Evolutionary conservation across 139 green algal species (phyloP).

Genomic region (Eudorina sp.): DNA sequence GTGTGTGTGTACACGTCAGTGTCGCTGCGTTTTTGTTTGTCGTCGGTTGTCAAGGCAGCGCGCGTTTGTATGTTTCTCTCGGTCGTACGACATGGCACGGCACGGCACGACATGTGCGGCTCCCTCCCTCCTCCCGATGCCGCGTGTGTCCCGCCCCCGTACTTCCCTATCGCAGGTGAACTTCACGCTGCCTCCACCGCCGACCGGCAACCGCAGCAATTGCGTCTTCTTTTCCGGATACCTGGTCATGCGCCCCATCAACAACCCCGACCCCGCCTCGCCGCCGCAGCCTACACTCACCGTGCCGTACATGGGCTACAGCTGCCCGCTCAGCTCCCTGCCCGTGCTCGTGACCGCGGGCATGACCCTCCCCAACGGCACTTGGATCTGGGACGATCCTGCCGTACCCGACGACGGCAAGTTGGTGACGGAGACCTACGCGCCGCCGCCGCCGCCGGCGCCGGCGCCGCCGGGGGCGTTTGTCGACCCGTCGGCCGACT

Average conservation of each 20-base stretch:
- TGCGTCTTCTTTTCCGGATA: constrained; percentile 32
- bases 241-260: constrained; percentile 1
- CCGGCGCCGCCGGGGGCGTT: not conserved
- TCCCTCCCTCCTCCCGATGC: too few species aligned
- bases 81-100: too few species aligned
- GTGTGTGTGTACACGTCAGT: too few species aligned
- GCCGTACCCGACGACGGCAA: not conserved
- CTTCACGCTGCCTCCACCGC: not conserved
- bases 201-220: too few species aligned
- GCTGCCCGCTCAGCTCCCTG: not conserved
- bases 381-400: constrained; percentile 30
- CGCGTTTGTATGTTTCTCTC: too few species aligned
- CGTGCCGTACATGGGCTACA: constrained; percentile 35
- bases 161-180: not conserved
- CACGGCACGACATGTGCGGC: too few species aligned
- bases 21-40: too few species aligned
- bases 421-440: too few species aligned
- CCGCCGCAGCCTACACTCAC: constrained; percentile 21
- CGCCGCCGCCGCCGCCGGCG: not conserved
- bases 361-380: not conserved
- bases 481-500: not conserved
- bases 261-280: not conserved
- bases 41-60: too few species aligned
- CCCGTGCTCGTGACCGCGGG: constrained; percentile 16
- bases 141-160: too few species aligned